Percentiles rank a stretch among this genome's conserved stretches.
Evolutionary conservation across 345 rosid genomes (phyloP).

Genomic region (Brassica rapa): DNA sequence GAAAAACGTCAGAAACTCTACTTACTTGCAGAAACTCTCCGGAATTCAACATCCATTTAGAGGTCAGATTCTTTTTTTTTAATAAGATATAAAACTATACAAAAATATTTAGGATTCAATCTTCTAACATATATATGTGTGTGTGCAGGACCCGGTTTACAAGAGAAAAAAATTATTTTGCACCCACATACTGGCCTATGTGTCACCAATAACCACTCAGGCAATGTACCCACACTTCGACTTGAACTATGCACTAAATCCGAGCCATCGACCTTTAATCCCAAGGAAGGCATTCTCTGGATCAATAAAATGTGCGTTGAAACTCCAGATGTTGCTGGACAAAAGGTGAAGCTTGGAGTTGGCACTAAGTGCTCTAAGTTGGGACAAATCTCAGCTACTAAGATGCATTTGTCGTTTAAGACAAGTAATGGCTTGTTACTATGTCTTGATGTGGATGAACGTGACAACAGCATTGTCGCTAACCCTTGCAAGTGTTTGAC

Average conservation of each 20-base stretch:
- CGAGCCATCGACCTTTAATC: too few species aligned
- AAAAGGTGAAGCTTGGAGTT: conserved; percentile 50
- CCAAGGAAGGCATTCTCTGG: too few species aligned
- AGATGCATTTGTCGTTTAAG: conserved; percentile 65
- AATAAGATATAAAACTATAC: background rate
- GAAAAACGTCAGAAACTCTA: too few species aligned
- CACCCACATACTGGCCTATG: too few species aligned
- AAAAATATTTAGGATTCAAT: background rate
- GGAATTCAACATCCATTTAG: too few species aligned
- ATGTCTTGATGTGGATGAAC: conserved; percentile 67
- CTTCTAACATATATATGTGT: background rate
- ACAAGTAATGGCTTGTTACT: conserved; percentile 42
- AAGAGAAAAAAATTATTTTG: background rate
- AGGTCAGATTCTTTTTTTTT: too few species aligned
- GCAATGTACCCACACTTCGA: too few species aligned
- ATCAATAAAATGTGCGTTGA: too few species aligned
- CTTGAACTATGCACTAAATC: too few species aligned
- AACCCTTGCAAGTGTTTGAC: conserved; percentile 58
- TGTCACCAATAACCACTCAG: too few species aligned
- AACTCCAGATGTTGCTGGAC: too few species aligned
- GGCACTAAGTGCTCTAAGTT: conserved; percentile 32
- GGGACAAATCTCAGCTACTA: conserved; percentile 64
- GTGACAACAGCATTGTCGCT: conserved; percentile 41
- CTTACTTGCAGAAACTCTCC: too few species aligned
- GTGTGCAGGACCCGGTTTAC: conserved; percentile 72